Evolutionary conservation across 1,284 basidiomycete genomes (phyloP).

Genomic region (Termitomyces sp.): DNA sequence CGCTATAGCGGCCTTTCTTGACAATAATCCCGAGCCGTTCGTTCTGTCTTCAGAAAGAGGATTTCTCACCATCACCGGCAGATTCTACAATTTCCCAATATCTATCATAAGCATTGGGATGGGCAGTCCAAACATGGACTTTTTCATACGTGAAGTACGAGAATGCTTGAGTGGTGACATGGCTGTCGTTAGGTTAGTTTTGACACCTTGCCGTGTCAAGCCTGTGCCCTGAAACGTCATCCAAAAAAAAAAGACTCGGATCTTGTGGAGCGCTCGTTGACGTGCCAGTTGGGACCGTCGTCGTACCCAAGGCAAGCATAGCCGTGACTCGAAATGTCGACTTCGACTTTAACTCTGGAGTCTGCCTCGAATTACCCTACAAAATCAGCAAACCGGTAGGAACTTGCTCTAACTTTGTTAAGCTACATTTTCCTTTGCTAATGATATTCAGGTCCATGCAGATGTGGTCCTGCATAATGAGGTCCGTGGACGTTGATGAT

Average conservation of each 20-base stretch:
- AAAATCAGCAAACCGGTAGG: slow-evolving; percentile 65
- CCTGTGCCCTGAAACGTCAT: slow-evolving; percentile 11
- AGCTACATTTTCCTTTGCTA: not conserved
- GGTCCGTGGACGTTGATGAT: slow-evolving; percentile 29
- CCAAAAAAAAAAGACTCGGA: slow-evolving; percentile 48
- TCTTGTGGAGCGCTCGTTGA: slow-evolving; percentile 76
- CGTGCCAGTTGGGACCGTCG: slow-evolving; percentile 68
- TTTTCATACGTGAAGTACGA: slow-evolving; percentile 78
- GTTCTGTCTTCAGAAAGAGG: slow-evolving; percentile 68
- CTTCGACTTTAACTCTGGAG: slow-evolving; percentile 58
- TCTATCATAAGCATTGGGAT: slow-evolving; percentile 81
- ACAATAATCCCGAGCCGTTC: slow-evolving; percentile 55
- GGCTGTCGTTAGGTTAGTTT: slow-evolving; percentile 62
- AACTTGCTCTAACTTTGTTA: not conserved
- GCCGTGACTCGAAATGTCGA: slow-evolving; percentile 74
- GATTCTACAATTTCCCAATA: slow-evolving; percentile 63
- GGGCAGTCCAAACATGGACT: slow-evolving; percentile 79
- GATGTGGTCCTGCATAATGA: slow-evolving; percentile 48
- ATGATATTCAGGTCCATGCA: slow-evolving; percentile 40
- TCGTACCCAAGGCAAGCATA: slow-evolving; percentile 65
- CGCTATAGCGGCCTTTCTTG: slow-evolving; percentile 56
- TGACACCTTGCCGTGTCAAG: slow-evolving; percentile 12
- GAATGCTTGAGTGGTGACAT: slow-evolving; percentile 77
- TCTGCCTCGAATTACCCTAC: slow-evolving; percentile 50
- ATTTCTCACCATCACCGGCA: slow-evolving; percentile 77